Base-by-base conservation (phyloP, 2,329 filamentous ascomycete genomes). In the Verticillium zaregamsianum region DNA sequence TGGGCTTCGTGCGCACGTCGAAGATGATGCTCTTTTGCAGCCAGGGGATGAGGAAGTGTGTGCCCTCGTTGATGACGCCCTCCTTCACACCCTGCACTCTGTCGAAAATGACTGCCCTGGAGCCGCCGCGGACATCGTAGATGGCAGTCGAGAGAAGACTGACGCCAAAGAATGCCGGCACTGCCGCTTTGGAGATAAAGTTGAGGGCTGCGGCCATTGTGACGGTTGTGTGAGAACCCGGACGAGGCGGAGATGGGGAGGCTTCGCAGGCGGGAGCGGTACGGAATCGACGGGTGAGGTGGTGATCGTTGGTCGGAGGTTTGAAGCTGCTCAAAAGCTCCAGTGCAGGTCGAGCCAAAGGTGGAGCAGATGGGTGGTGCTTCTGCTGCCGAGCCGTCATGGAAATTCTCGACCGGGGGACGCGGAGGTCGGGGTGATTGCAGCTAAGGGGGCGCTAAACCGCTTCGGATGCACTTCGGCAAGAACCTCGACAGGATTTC, bases 21-120 rank as follows among this genome's bases (percentile, higher is more conserved):
- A 96, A 99, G 75, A 96, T 84, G 80, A 99, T 93, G 70, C 90
- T 91, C 78, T 88, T 90, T 79, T 99, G 95, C 75, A 99, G 80
- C 95, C 95, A 99, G 8, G 95, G 95, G 40, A 99, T 79, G 61
- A 99, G 82, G 77, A 99, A 97, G 77, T 99, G 95, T 61, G 95
- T 99, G 73, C 95, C 95, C 81, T 99, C 95, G 77, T 93, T 97
- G 71, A 95, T 82, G 62, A 99, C 95, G 58, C 85, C 80, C 69
- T 99, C 94, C 82, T 96, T 94, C 67, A 99, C 95, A 80, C 95
- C 95, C 58, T 88, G 85, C 69, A 98, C 68, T 67, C 95, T 86
- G 82, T 99, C 96, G 82, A 99, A 99, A 82, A 99, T 99, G 79
- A 99, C 93, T 65, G 95, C 95, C 72, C 95, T 88, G 66, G 90